Percentiles rank a stretch among this genome's conserved stretches.
Conservation (phyloP, 441 rosid genomes). For the Gossypium aridum region DNA sequence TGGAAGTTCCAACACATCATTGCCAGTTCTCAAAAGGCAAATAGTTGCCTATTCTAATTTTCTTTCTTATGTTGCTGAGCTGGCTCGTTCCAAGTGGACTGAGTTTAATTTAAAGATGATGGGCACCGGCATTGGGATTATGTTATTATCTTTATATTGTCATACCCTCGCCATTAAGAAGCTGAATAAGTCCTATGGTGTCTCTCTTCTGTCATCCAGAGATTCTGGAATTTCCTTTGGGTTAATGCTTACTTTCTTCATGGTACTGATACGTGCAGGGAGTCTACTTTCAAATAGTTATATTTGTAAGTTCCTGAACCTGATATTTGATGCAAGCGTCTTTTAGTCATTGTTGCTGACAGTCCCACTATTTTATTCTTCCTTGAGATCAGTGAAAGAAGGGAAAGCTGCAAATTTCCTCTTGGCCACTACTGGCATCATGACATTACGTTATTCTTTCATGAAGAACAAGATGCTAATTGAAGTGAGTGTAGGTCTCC, state of each 20-base stretch:
- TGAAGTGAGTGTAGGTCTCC: constrained; percentile 47
- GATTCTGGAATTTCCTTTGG: constrained; percentile 39
- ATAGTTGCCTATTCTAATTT: constrained; percentile 52
- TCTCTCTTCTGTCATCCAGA: constrained; percentile 25
- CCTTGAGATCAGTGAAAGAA: constrained; percentile 73
- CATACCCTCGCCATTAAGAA: constrained; percentile 39
- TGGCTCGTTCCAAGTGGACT: constrained; percentile 95
- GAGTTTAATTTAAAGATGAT: constrained; percentile 81
- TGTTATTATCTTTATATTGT: constrained; percentile 52
- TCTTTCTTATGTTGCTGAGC: constrained; percentile 67
- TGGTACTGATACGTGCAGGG: constrained; percentile 64
- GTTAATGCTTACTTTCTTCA: constrained; percentile 33
- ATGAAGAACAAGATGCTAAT: constrained; percentile 44
- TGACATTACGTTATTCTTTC: constrained; percentile 57
- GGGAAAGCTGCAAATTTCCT: constrained; percentile 94
- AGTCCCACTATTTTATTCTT: constrained; percentile 2
- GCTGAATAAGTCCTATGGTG: constrained; percentile 23
- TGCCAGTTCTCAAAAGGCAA: constrained; percentile 41
- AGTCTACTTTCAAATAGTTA: constrained; percentile 95
- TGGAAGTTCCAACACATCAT: constrained; percentile 28
- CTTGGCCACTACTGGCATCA: constrained; percentile 76
- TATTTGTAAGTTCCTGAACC: constrained; percentile 60
- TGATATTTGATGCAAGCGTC: constrained; percentile 2
- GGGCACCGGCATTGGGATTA: constrained; percentile 62
- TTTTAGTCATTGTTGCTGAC: constrained; percentile 12